Conservation (phyloP, 2,329 filamentous ascomycete species). For the Colletotrichum navitas region DNA sequence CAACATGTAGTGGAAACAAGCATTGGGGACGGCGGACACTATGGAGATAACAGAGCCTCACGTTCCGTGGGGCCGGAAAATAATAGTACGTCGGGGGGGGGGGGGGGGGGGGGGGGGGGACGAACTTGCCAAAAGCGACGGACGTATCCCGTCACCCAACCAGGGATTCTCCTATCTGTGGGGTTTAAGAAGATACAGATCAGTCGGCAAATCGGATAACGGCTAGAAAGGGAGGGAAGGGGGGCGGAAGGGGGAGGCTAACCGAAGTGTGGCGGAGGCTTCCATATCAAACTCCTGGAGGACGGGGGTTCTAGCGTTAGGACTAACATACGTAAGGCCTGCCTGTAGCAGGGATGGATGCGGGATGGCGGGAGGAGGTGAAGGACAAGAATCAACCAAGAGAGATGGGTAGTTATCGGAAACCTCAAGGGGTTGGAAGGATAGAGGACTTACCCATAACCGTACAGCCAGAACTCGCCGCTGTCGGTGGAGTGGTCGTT, state of each 20-base stretch:
- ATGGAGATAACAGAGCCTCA: conserved; percentile 13
- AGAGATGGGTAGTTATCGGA: conserved; percentile 19
- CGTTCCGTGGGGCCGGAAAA: conserved; percentile 26
- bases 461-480: conserved; percentile 93
- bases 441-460: conserved; percentile 81
- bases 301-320: conserved; percentile 23
- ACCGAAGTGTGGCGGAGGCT: conserved; percentile 97
- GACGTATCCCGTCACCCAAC: conserved; percentile 94
- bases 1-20: conserved; percentile 32
- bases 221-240: conserved; percentile 21
- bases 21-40: conserved; percentile 33
- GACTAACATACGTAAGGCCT: conserved; percentile 22
- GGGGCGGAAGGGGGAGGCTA: conserved; percentile 47
- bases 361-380: conserved; percentile 22
- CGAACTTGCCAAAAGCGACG: conserved; percentile 97
- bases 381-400: conserved; percentile 11
- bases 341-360: conserved; percentile 32
- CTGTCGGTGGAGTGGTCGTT: conserved; percentile 49
- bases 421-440: conserved; percentile 2
- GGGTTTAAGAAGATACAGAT: conserved; percentile 32
- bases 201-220: conserved; percentile 36
- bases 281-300: conserved; percentile 90
- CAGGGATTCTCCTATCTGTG: conserved; percentile 84
- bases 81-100: conserved; percentile 27
- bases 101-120: conserved; percentile 39